Conservation (phyloP, 495 filamentous ascomycete species). For the Penicillium salamii region DNA sequence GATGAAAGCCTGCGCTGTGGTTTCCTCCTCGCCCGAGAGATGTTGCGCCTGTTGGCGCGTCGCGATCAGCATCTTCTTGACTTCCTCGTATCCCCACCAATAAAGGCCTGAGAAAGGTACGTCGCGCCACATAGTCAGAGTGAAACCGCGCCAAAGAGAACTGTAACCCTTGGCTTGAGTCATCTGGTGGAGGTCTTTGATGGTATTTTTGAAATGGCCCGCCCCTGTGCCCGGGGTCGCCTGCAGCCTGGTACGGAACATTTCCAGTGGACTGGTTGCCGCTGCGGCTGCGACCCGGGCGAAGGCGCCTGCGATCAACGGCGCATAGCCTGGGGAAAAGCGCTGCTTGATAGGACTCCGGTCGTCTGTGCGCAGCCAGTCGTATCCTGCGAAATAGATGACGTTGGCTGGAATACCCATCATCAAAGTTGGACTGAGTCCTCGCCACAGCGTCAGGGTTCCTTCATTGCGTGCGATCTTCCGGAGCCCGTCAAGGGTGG, state of each 20-base stretch:
- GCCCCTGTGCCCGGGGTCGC: constrained; percentile 57
- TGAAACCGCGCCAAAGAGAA: constrained; percentile 90
- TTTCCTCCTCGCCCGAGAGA: constrained; percentile 9
- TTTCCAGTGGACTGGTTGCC: constrained; percentile 86
- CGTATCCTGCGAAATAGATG: constrained; percentile 99
- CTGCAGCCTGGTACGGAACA: constrained; percentile 91
- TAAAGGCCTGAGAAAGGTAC: constrained; percentile 96
- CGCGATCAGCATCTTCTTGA: constrained; percentile 63
- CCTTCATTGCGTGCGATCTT: constrained; percentile 98
- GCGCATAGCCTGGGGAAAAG: constrained; percentile 64
- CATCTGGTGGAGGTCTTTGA: constrained; percentile 75
- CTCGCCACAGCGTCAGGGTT: constrained; percentile 82
- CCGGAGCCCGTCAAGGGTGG: constrained; percentile 84
- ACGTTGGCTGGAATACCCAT: constrained; percentile 97
- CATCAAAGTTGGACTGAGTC: constrained; percentile 83
- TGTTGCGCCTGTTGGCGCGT: constrained; percentile 48
- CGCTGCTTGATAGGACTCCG: constrained; percentile 62
- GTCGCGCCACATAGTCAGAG: constrained; percentile 91
- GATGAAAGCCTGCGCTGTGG: constrained; percentile 52
- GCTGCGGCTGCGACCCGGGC: constrained; percentile 80
- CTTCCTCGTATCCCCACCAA: constrained; percentile 94
- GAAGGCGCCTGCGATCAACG: constrained; percentile 72
- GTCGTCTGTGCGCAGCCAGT: constrained; percentile 76
- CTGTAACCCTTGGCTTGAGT: constrained; percentile 69
- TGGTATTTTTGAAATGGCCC: constrained; percentile 68